Evolutionary conservation across 2,329 filamentous ascomycete genomes (phyloP), one percentile per base, ranked within the genome.

Genomic region (Fusarium foetens): DNA sequence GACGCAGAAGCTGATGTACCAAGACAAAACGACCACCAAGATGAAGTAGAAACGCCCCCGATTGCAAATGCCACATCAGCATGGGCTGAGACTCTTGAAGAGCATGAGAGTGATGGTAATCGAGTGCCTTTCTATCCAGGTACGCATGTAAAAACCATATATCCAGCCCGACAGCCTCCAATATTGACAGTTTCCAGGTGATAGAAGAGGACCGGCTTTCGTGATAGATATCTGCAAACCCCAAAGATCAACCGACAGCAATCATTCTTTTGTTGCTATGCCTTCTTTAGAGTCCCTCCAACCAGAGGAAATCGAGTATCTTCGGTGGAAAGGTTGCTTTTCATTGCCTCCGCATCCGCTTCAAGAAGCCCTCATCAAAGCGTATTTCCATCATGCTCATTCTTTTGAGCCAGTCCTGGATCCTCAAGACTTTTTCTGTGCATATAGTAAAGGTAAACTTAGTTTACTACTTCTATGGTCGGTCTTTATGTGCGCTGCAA

Each of bases 131-230:
- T 53, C 31, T 39, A 39, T 25, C 35, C 35, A 5, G 35, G 49
- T 39, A 29, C 3, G 4, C 35, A 12, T 1, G 5, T 0, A 8
- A 11, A n/a, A 19, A 2, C 35, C 7, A 53, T 29, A 5, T n/a
- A 16, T n/a, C 6, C 27, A 53, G 1, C 35, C 1, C 1, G 2
- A 38, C 1, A 29, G 4, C 12, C 14, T n/a, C 33, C 16, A 0
- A 39, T 19, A 2, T 5, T 53, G 19, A 53, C 12, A 39, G 5
- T 6, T n/a, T 1, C 0, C 12, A 53, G 49, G 49, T 4, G 35
- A 53, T 8, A 36, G 16, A 38, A 53, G 49, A 39, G 49, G 49
- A 2, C 49, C 25, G 6, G 49, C 49, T 8, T 53, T 53, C 0
- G 35, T 53, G 19, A 53, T 53, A 27, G 35, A 53, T 16, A 53